Base-by-base conservation (phyloP, 371 early-diverging fungal genomes). In the Mucor indicus region DNA sequence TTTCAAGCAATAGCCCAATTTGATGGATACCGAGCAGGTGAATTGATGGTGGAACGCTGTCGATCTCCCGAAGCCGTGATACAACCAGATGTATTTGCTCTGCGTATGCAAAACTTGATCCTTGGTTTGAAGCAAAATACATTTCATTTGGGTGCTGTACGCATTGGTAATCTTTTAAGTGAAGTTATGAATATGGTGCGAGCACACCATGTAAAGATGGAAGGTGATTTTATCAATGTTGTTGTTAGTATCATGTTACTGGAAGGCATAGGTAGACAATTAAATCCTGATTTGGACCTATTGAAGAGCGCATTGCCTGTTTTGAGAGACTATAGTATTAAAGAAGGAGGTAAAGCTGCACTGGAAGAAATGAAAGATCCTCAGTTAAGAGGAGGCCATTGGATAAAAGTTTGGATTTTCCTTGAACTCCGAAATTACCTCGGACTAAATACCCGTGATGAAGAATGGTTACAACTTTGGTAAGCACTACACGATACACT, bases 161-260 rank as follows among this genome's bases (percentile, higher is more conserved):
- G 81, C 21, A 88, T 94, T 43, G 83, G 81, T 0, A 85, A 85
- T 44, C 67, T 96, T n/a, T 67, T 98, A 29, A 56, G 63, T 13
- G 78, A 77, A 5, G 93, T 92, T 1, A 84, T 93, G 79, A 64
- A 76, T 29, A 86, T 90, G 83, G 95, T 96, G 3, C 79, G 96
- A 10, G 61, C 78, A 7, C 95, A 98, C 63, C 95, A 90, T 46
- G 95, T 98, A 6, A 84, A 86, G 41, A 69, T 98, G 40, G 97
- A 96, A 53, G 92, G 93, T 0, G 95, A 93, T 44, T 98, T 94
- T 76, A 85, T 89, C 24, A 96, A 95, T 64, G 84, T 96, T 1
- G 84, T 90, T 6, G 87, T 98, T 29, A 84, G 90, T 12, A 87
- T 93, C 55, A 78, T 95, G 73, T 69, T 96, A 36, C 59, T 96